Conservation (phyloP, 495 filamentous ascomycete species). For the Amorphotheca resinae region DNA sequence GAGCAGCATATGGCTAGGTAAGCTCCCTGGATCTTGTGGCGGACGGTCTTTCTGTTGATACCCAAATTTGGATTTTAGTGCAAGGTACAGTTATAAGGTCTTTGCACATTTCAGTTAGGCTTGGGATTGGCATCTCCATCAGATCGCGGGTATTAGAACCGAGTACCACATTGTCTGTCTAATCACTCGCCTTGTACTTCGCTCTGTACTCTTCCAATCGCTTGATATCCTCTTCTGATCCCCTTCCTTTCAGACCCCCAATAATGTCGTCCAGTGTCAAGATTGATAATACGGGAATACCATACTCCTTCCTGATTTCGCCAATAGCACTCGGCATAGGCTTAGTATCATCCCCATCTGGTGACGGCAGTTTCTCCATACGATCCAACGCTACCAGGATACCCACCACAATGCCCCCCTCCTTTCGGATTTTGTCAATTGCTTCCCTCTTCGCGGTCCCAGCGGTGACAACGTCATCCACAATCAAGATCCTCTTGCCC, state of each 20-base stretch:
- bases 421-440: conserved; percentile 64
- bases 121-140: no score
- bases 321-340: conserved; percentile 60
- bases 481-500: conserved; percentile 73
- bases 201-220: conserved; percentile 65
- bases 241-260: conserved; percentile 41
- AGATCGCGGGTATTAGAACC: no score
- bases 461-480: conserved; percentile 93
- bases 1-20: conserved; percentile 17
- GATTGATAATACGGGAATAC: conserved; percentile 42
- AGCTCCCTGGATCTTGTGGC: neutral
- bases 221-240: conserved; percentile 49
- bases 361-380: conserved; percentile 59
- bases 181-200: conserved; percentile 57
- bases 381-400: conserved; percentile 83
- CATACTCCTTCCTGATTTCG: conserved; percentile 59
- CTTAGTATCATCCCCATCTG: conserved; percentile 38
- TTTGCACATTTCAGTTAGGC: no score
- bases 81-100: no score
- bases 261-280: conserved; percentile 69
- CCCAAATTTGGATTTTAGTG: conserved; percentile 3
- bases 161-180: conserved; percentile 4
- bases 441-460: conserved; percentile 89
- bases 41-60: conserved; percentile 8
- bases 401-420: conserved; percentile 72